phyloP scores from a whole-genome alignment of 2,329 filamentous ascomycete genomes.

The Pseudovirgaria hyperparasitica region DNA sequence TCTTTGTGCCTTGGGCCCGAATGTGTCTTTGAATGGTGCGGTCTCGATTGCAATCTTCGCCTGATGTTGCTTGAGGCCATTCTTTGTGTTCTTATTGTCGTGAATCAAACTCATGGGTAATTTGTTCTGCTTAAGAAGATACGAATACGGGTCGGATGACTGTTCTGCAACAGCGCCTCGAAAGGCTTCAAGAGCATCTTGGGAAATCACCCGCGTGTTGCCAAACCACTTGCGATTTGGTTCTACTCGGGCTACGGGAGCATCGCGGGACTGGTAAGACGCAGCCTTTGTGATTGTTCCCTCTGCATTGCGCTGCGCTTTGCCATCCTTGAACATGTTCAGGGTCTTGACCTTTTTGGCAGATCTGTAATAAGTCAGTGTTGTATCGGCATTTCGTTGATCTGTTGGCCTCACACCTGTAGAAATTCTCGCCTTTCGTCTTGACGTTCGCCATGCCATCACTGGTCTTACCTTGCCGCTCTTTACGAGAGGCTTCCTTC shows the following conservation, averaged over 20 bases:
- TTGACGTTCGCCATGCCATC: conserved; percentile 89
- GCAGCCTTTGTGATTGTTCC: conserved; percentile 80
- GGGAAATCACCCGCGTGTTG: conserved; percentile 81
- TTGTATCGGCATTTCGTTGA: conserved; percentile 1
- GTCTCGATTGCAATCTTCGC: conserved; percentile 90
- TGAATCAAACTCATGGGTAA: conserved; percentile 88
- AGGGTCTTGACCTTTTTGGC: conserved; percentile 82
- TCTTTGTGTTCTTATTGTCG: conserved; percentile 54
- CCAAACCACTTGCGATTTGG: conserved; percentile 97
- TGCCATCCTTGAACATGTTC: conserved; percentile 84
- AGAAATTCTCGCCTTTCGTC: conserved; percentile 97
- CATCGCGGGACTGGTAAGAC: conserved; percentile 68
- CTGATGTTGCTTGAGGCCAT: conserved; percentile 81
- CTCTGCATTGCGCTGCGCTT: conserved; percentile 64
- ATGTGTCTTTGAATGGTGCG: conserved; percentile 74
- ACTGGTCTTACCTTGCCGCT: conserved; percentile 70
- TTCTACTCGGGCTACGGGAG: conserved; percentile 76
- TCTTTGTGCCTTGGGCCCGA: conserved; percentile 84
- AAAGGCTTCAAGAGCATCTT: conserved; percentile 77
- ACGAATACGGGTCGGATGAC: conserved; percentile 79
- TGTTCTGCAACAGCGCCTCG: conserved; percentile 86
- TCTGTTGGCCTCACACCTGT: conserved; percentile 45
- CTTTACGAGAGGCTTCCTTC: conserved; percentile 75
- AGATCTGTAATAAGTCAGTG: conserved; percentile 33
- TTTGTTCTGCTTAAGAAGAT: conserved; percentile 94